Percentiles rank a stretch among this genome's conserved stretches.
These are phyloP conservation scores for Effrenium voratum DNA, from an alignment of 73 alveolate species.

Conservation along the genomic window DNA sequence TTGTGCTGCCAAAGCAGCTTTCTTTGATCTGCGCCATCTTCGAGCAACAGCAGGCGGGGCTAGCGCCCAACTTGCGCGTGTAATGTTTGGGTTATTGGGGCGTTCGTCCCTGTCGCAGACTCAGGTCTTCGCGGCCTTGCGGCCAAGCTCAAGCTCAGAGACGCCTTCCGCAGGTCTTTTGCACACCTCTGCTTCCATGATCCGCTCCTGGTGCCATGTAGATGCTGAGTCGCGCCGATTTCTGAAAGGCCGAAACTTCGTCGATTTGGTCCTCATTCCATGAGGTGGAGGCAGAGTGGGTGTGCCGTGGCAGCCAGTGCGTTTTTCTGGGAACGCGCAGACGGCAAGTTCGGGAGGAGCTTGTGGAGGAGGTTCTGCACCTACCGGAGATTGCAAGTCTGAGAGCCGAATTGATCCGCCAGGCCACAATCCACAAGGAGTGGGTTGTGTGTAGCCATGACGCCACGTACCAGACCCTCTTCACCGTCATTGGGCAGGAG, in stretches of 20 bases:
- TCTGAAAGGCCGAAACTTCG: neutral
- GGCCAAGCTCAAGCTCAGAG: neutral
- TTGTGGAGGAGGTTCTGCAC: neutral
- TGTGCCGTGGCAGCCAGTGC: neutral
- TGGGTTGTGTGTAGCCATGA: constrained; percentile 49
- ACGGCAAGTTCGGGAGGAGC: neutral
- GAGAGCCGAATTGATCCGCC: neutral
- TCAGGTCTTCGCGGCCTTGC: neutral
- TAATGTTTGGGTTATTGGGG: too few relatives aligned
- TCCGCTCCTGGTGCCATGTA: neutral
- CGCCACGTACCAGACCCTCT: constrained; percentile 46
- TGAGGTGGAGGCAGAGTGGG: neutral
- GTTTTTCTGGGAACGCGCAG: constrained; percentile 5
- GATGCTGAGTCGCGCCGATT: neutral
- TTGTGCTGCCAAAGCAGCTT: neutral
- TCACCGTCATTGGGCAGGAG: constrained; percentile 7
- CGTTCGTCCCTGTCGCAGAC: too few relatives aligned
- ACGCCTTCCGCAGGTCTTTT: neutral
- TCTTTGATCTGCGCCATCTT: neutral
- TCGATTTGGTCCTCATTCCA: constrained; percentile 18
- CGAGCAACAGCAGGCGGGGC: constrained; percentile 48
- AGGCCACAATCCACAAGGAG: neutral
- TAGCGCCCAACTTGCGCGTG: too few relatives aligned
- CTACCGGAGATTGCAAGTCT: neutral
- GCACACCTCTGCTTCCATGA: neutral